A percentile compares a stretch with the other conserved stretches of the same genome.
These are phyloP conservation scores for Ophiocytium majus DNA, from an alignment of 352 stramenopile species.

Conservation along the genomic window DNA sequence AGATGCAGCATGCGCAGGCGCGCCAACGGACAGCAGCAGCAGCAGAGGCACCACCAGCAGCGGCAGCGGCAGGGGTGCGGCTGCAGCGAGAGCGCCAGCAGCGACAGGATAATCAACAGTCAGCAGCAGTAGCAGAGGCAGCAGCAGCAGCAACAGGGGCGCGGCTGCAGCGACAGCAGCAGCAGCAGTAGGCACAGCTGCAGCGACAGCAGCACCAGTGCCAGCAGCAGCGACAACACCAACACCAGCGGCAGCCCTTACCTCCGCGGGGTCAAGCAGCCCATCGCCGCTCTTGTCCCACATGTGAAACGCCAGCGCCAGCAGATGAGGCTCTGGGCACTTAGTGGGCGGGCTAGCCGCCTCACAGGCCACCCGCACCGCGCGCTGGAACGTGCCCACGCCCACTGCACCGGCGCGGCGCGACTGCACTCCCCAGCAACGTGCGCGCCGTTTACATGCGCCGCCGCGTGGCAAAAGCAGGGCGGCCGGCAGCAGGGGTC, in stretches of 20 bases:
- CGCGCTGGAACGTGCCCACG: background rate
- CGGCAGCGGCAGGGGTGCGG: too few relatives aligned
- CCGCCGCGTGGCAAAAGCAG: too few relatives aligned
- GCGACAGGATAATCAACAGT: background rate
- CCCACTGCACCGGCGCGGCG: background rate
- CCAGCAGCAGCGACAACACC: background rate
- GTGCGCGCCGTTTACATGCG: too few relatives aligned
- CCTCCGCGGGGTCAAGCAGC: constrained; percentile 7
- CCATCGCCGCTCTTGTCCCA: constrained; percentile 13
- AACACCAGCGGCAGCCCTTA: too few relatives aligned
- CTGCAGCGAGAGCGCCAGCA: too few relatives aligned
- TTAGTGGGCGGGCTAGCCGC: background rate
- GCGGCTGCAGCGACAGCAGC: background rate
- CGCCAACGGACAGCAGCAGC: too few relatives aligned
- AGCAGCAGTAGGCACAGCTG: background rate
- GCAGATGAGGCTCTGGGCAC: background rate
- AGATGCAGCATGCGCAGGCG: too few relatives aligned
- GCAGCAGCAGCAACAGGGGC: background rate
- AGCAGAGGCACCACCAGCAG: too few relatives aligned
- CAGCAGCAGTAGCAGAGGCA: background rate
- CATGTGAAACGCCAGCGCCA: background rate
- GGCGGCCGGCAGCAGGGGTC: too few relatives aligned
- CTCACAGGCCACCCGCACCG: background rate
- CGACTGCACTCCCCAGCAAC: background rate
- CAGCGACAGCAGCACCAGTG: background rate